Evolutionary conservation across 192 early-diverging fungal species (phyloP), one percentile per base, ranked within the genome.

Genomic region (Umbelopsis vinacea): DNA sequence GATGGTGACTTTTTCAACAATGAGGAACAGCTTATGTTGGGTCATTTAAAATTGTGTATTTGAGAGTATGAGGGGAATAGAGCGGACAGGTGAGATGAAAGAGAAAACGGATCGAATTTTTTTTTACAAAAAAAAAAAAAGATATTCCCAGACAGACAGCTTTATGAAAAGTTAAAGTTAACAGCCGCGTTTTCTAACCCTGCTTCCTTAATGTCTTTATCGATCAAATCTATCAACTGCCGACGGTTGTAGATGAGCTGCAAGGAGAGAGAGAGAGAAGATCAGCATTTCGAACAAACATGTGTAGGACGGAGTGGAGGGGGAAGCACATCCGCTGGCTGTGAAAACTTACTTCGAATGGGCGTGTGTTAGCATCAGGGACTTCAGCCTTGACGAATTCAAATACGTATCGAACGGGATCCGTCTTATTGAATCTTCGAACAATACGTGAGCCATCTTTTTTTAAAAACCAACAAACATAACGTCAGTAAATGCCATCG

Each of bases 311-410:
- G 69, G 19, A 26, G 66, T 43, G 33, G 33, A 55, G 37, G 26
- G 38, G 43, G 22, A 52, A 22, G 45, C 17, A 50, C 14, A 17
- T 21, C n/a, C 6, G n/a, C 22, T 14, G 35, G 35, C 17, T n/a
- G 14, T 12, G 35, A 19, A 46, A 15, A 54, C 74, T 57, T 83
- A 92, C 93, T 79, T 95, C 91, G 81, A 95, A 95, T 24, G 74
- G 81, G 24, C 90, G 83, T 8, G 73, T 76, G 37, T 79, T 55
- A 0, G 90, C 89, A 52, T 92, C 86, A 37, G 91, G 85, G 15
- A 89, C 83, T 53, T 86, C 79, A 15, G 87, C 81, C 76, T 95
- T 97, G 76, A 98, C 80, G 60, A 83, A 97, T 76, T 95, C 91
- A 84, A 97, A 97, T 40, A 99, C 75, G 7, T 77, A 75, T 38